Base-by-base conservation (phyloP, 1,284 basidiomycete genomes). In the Melanopsichium pennsylvanicum region DNA sequence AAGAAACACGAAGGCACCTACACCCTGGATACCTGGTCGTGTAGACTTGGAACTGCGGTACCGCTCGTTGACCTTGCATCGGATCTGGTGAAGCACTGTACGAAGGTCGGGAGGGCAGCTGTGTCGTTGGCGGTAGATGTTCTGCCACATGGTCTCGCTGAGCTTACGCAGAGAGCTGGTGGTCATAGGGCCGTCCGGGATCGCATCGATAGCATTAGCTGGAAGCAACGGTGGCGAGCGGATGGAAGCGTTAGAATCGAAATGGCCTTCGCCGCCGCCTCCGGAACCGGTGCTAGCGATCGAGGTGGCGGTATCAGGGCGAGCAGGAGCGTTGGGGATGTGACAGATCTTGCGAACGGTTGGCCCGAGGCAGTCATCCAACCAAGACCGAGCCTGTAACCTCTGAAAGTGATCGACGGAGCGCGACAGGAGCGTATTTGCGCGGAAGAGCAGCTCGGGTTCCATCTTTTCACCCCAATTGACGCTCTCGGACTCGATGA, bases 1-100 rank as follows among this genome's bases (percentile, higher is more conserved):
- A 27, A 77, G 46, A 40, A 77, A 77, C 22, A 74, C 73, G 27
- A 77, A 76, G 4, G 75, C 70, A 23, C 75, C 74, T 1, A 77
- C 72, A 31, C 64, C 72, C 38, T 77, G 75, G 19, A 72, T 71
- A 18, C 75, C 75, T 5, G 75, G 66, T n/a, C 67, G 44, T 11
- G 58, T 51, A 15, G 57, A 59, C 34, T 63, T 61, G 32, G 47
- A 37, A 7, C 42, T 38, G 10, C 43, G 40, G 37, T 70, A 74
- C n/a, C 58, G 51, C 36, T 59, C 62, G 43, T 76, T 67, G 47
- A 77, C 75, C 46, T 55, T 70, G 41, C 46, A 25, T 13, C 74
- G 69, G 32, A 77, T 74, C 38, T 58, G 38, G n/a, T 48, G 38
- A 3, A 77, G 57, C 5, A 72, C 62, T 1, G 46, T 54, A 8